A percentile compares a stretch with the other conserved stretches of the same genome.
These are phyloP conservation scores for Tricholoma hemisulphureum DNA, from an alignment of 768 basidiomycete genomes.

Conservation along the genomic window DNA sequence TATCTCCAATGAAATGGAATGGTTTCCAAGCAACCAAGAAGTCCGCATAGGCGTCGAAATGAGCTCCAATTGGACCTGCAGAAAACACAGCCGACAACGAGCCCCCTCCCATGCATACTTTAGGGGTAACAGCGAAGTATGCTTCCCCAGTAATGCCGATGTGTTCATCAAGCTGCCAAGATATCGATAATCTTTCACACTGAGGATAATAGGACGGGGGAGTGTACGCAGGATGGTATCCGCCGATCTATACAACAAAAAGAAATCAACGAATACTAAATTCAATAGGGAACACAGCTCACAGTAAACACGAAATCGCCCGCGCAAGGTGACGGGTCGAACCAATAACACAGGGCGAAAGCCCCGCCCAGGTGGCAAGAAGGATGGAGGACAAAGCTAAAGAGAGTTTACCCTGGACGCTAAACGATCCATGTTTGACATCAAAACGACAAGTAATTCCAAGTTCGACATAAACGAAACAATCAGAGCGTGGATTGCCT, in stretches of 20 bases:
- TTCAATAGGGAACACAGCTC: background rate
- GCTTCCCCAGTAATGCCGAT: background rate
- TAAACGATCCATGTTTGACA: background rate
- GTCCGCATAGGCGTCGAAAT: slow-evolving; percentile 1
- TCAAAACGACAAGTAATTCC: background rate
- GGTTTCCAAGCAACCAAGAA: slow-evolving; percentile 3
- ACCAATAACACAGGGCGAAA: slow-evolving; percentile 5
- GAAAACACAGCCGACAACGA: background rate
- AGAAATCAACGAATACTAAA: background rate
- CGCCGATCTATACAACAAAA: background rate
- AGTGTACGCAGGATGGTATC: slow-evolving; percentile 4
- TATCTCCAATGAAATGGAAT: slow-evolving; percentile 4
- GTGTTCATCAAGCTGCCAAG: slow-evolving; percentile 2
- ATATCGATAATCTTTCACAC: background rate
- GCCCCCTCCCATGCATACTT: slow-evolving; percentile 2
- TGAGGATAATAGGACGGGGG: slow-evolving; percentile 1
- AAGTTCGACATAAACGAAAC: background rate
- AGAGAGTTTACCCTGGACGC: background rate
- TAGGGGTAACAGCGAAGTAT: slow-evolving; percentile 2
- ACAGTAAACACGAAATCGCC: slow-evolving; percentile 3
- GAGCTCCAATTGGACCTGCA: background rate
- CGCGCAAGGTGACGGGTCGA: background rate
- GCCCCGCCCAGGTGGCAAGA: slow-evolving; percentile 3
- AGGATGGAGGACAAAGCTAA: background rate
- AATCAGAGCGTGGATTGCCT: background rate